phyloP scores from a whole-genome alignment of 2,329 filamentous ascomycete species.

The Pyrenophora teres region DNA sequence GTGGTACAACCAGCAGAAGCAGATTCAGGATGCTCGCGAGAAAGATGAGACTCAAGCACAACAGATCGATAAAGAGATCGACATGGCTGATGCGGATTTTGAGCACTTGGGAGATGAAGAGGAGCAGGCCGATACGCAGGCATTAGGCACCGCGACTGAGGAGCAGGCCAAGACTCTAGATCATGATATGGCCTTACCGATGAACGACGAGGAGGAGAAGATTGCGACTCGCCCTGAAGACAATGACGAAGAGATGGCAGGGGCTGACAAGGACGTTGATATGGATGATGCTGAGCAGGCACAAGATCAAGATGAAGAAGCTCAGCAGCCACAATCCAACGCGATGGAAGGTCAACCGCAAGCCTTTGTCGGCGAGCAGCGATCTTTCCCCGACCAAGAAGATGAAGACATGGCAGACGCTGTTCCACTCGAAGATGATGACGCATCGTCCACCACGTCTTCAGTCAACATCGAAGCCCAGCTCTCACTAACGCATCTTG shows the following conservation, averaged over 20 bases:
- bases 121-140: slow-evolving; percentile 82
- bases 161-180: slow-evolving; percentile 87
- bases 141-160: slow-evolving; percentile 83
- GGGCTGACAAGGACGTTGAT: slow-evolving; percentile 44
- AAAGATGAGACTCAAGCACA: slow-evolving; percentile 59
- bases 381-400: slow-evolving; percentile 31
- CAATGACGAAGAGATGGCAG: slow-evolving; percentile 32
- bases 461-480: slow-evolving; percentile 59
- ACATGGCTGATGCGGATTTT: slow-evolving; percentile 81
- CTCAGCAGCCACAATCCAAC: slow-evolving; percentile 32
- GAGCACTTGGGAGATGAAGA: slow-evolving; percentile 90
- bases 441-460: slow-evolving; percentile 34
- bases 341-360: slow-evolving; percentile 46
- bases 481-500: slow-evolving; percentile 74
- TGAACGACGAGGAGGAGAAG: slow-evolving; percentile 56
- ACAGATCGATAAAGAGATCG: slow-evolving; percentile 61
- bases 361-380: slow-evolving; percentile 54
- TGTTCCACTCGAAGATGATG: slow-evolving; percentile 40
- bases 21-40: slow-evolving; percentile 63
- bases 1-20: slow-evolving; percentile 86
- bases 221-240: slow-evolving; percentile 43
- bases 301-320: slow-evolving; percentile 30
- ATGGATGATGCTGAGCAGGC: slow-evolving; percentile 49
- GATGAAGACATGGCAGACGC: slow-evolving; percentile 49
- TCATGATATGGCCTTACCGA: slow-evolving; percentile 84